phyloP scores from a whole-genome alignment of 202 grass and related monocot genomes.

The Saccharum hybrid region DNA sequence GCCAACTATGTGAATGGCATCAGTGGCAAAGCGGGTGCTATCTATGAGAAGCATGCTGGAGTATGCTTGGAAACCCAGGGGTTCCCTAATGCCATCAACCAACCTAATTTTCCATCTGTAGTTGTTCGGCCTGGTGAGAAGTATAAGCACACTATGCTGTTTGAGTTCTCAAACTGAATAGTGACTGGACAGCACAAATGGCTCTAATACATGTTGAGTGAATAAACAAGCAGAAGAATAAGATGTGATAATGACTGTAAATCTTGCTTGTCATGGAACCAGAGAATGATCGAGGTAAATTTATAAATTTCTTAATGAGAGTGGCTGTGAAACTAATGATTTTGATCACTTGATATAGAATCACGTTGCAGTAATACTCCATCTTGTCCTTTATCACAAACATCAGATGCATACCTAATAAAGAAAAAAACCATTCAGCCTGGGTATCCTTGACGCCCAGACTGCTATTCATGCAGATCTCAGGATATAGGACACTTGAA shows the following conservation, averaged over 20 bases:
- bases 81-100: conserved; percentile 89
- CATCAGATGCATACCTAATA: neutral
- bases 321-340: neutral
- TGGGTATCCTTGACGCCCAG: neutral
- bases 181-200: conserved; percentile 13
- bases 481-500: neutral
- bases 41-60: conserved; percentile 66
- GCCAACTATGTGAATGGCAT: conserved; percentile 75
- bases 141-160: conserved; percentile 82
- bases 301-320: neutral
- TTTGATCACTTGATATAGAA: neutral
- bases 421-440: neutral
- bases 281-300: neutral
- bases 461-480: neutral
- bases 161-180: conserved; percentile 62
- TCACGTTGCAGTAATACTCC: neutral
- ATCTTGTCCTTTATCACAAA: neutral
- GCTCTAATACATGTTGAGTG: conserved; percentile 18
- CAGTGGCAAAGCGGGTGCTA: conserved; percentile 63
- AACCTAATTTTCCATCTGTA: conserved; percentile 69
- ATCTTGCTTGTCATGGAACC: conserved; percentile 7
- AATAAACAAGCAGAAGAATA: conserved; percentile 39
- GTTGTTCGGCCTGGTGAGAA: conserved; percentile 71
- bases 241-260: neutral
- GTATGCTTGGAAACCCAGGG: conserved; percentile 95